Conservation (phyloP, 352 stramenopile species). For the Phytophthora kernoviae region DNA sequence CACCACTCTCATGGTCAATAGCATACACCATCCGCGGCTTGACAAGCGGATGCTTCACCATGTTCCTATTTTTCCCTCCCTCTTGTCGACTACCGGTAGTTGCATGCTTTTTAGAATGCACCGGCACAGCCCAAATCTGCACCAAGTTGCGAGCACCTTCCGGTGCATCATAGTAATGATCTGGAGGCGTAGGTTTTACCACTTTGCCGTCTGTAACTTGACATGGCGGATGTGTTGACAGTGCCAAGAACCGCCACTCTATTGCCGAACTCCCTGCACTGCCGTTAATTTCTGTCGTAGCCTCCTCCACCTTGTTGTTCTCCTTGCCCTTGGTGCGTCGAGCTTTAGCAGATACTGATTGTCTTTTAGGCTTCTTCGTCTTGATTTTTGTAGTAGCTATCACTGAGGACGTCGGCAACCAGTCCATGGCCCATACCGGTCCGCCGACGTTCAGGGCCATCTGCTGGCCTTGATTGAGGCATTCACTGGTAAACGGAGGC, state of each 20-base stretch:
- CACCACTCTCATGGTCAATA: constrained; percentile 77
- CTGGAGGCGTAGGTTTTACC: constrained; percentile 65
- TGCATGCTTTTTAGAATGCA: constrained; percentile 19
- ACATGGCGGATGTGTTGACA: constrained; percentile 75
- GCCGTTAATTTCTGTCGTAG: not conserved
- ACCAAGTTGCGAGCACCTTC: constrained; percentile 60
- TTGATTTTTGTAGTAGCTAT: constrained; percentile 11
- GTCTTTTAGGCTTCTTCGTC: constrained; percentile 22
- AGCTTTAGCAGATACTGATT: constrained; percentile 8
- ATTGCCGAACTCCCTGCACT: constrained; percentile 3
- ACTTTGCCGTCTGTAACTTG: constrained; percentile 60
- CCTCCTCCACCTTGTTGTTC: constrained; percentile 28
- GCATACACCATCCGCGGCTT: constrained; percentile 69
- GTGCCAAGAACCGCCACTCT: constrained; percentile 64
- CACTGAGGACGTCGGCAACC: constrained; percentile 45
- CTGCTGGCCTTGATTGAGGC: constrained; percentile 32
- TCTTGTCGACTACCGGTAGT: not conserved
- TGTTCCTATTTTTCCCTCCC: not conserved
- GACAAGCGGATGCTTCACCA: constrained; percentile 4
- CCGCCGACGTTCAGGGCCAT: constrained; percentile 73
- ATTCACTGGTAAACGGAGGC: constrained; percentile 54
- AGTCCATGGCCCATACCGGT: constrained; percentile 85
- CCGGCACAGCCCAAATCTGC: constrained; percentile 80
- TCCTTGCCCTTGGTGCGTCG: constrained; percentile 37
- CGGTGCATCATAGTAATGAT: constrained; percentile 78